Evolutionary conservation across 1,284 basidiomycete genomes (phyloP).

Genomic region (Trichosporon faecale): DNA sequence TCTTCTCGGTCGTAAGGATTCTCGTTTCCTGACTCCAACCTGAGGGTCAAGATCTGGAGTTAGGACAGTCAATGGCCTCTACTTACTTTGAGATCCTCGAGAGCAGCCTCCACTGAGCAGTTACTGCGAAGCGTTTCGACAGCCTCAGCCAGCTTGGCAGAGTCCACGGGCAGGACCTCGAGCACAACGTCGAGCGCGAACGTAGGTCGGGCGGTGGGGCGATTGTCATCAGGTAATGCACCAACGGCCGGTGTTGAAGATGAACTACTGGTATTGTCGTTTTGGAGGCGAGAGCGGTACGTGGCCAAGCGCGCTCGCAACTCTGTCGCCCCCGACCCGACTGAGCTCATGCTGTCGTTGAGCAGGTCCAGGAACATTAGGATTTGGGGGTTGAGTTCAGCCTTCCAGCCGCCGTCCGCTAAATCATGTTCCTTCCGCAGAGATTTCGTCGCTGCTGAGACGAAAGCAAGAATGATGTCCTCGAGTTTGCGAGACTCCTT

Average conservation of each 20-base stretch:
- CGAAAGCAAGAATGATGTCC: conserved; percentile 93
- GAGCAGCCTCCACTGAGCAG: conserved; percentile 62
- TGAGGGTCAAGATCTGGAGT: conserved; percentile 77
- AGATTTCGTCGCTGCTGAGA: conserved; percentile 78
- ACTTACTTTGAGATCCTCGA: conserved; percentile 74
- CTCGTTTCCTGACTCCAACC: conserved; percentile 75
- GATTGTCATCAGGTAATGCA: not conserved
- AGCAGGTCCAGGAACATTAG: conserved; percentile 81
- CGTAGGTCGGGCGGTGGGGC: not conserved
- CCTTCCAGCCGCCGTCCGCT: conserved; percentile 82
- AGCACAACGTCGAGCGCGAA: not conserved
- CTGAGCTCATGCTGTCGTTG: conserved; percentile 67
- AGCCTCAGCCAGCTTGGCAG: conserved; percentile 21
- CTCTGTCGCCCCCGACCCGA: conserved; percentile 77
- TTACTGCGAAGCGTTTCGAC: conserved; percentile 21
- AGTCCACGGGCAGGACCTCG: not conserved
- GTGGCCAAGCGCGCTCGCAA: conserved; percentile 52
- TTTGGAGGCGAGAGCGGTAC: conserved; percentile 18
- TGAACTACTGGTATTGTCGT: conserved; percentile 1
- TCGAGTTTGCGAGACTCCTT: conserved; percentile 96
- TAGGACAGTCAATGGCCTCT: conserved; percentile 19
- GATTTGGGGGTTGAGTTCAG: conserved; percentile 86
- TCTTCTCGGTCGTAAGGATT: conserved; percentile 85
- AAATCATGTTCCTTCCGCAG: conserved; percentile 71
- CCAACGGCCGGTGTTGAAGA: not conserved